Conservation (phyloP, 2,329 filamentous ascomycete species). For the Penicillium palitans region DNA sequence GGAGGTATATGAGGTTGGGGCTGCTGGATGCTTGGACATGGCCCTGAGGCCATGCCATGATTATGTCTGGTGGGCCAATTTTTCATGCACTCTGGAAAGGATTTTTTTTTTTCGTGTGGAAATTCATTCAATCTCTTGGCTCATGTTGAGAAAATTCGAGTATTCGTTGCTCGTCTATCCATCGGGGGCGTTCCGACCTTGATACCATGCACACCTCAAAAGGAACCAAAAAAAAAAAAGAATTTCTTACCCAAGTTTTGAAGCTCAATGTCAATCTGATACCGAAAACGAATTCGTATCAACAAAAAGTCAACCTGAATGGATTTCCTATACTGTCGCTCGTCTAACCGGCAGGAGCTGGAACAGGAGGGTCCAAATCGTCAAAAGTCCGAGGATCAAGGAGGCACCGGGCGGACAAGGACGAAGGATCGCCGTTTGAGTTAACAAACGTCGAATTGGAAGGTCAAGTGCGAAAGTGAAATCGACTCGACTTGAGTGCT, state of each 20-base stretch:
- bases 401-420: conserved; percentile 34
- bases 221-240: conserved; percentile 1
- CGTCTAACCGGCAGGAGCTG: conserved; percentile 43
- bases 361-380: conserved; percentile 35
- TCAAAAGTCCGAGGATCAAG: conserved; percentile 33
- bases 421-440: conserved; percentile 38
- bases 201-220: conserved; percentile 13
- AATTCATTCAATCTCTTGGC: not conserved
- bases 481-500: conserved; percentile 42
- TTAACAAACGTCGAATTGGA: conserved; percentile 42
- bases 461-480: conserved; percentile 41
- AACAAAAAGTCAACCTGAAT: conserved; percentile 2
- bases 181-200: conserved; percentile 9
- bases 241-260: conserved; percentile 17
- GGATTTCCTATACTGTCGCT: conserved; percentile 34
- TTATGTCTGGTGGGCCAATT: not conserved
- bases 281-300: conserved; percentile 15
- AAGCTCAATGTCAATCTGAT: conserved; percentile 21
- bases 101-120: not conserved
- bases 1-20: not conserved
- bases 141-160: not conserved
- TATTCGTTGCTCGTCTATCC: not conserved
- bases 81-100: not conserved
- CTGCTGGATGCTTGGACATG: not conserved
- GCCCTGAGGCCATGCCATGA: not conserved